phyloP scores from a whole-genome alignment of 495 filamentous ascomycete species.

The Hypoxylon fragiforme region DNA sequence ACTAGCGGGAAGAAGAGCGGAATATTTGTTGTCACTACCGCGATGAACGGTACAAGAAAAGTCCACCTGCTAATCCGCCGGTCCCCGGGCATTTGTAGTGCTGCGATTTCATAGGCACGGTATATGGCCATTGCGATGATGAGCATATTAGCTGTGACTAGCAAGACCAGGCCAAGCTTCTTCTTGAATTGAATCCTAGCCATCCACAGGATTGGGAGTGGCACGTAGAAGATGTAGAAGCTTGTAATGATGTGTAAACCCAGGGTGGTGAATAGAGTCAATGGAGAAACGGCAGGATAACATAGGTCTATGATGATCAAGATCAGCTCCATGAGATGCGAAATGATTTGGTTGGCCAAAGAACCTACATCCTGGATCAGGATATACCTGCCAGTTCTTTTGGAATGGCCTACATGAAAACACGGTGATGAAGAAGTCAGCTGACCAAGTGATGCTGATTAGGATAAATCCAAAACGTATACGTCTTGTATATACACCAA shows the following conservation, averaged over 20 bases:
- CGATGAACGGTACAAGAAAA: slow-evolving; percentile 55
- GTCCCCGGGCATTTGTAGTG: slow-evolving; percentile 45
- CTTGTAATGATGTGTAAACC: slow-evolving; percentile 55
- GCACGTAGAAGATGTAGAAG: slow-evolving; percentile 57
- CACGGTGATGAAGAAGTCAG: slow-evolving; percentile 56
- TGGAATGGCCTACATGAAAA: slow-evolving; percentile 55
- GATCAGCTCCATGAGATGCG: background rate
- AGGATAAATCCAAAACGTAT: slow-evolving; percentile 57
- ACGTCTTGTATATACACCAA: slow-evolving; percentile 49
- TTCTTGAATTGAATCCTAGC: slow-evolving; percentile 48
- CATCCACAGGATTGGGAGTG: slow-evolving; percentile 58
- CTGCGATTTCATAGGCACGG: slow-evolving; percentile 52
- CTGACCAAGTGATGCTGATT: slow-evolving; percentile 55
- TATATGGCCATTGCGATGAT: slow-evolving; percentile 53
- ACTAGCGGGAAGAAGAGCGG: slow-evolving; percentile 57
- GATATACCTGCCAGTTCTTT: slow-evolving; percentile 60
- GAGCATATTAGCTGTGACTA: slow-evolving; percentile 56
- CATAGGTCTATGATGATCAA: slow-evolving; percentile 44
- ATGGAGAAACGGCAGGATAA: slow-evolving; percentile 52
- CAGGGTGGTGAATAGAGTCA: slow-evolving; percentile 51
- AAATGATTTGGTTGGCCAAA: background rate
- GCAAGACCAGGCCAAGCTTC: slow-evolving; percentile 51
- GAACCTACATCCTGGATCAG: slow-evolving; percentile 55
- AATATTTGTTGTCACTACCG: slow-evolving; percentile 55
- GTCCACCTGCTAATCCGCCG: slow-evolving; percentile 57